phyloP scores from a whole-genome alignment of 1,284 basidiomycete species.

The Sanghuangporus weigelae region DNA sequence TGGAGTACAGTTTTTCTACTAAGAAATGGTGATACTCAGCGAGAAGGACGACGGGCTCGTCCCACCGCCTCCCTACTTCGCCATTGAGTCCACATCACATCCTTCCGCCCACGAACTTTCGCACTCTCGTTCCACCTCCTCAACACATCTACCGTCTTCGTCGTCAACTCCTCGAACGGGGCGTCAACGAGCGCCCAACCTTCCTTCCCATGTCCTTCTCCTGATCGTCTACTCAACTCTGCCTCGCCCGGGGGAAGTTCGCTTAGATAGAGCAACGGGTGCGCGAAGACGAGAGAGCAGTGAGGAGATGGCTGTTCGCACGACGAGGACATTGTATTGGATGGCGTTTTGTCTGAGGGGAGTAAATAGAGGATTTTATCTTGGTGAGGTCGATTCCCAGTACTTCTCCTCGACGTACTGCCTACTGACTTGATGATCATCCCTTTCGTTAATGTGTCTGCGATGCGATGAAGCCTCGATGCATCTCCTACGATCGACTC shows the following conservation, averaged over 20 bases:
- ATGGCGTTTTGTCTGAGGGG: constrained; percentile 24
- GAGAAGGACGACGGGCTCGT: constrained; percentile 9
- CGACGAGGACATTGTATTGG: constrained; percentile 24
- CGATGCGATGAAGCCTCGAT: constrained; percentile 22
- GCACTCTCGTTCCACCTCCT: background rate
- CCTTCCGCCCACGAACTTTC: background rate
- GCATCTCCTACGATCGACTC: constrained; percentile 27
- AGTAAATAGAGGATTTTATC: constrained; percentile 24
- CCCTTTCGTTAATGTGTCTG: background rate
- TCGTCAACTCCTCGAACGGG: background rate
- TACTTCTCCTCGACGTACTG: background rate
- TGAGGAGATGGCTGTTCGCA: constrained; percentile 6
- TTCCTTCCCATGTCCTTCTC: constrained; percentile 26
- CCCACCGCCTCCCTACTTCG: constrained; percentile 12
- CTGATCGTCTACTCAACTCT: constrained; percentile 25
- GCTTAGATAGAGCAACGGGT: background rate
- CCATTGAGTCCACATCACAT: background rate
- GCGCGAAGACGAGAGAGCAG: background rate
- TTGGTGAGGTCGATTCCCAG: constrained; percentile 19
- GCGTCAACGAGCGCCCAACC: constrained; percentile 11
- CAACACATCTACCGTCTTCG: background rate
- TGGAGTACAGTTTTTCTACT: too few relatives aligned
- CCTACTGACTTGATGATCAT: background rate
- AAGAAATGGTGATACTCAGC: constrained; percentile 7
- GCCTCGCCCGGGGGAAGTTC: constrained; percentile 15